These are phyloP conservation scores for Rhododendron henanense DNA, from an alignment of 148 eudicot species.

Conservation along the genomic window DNA sequence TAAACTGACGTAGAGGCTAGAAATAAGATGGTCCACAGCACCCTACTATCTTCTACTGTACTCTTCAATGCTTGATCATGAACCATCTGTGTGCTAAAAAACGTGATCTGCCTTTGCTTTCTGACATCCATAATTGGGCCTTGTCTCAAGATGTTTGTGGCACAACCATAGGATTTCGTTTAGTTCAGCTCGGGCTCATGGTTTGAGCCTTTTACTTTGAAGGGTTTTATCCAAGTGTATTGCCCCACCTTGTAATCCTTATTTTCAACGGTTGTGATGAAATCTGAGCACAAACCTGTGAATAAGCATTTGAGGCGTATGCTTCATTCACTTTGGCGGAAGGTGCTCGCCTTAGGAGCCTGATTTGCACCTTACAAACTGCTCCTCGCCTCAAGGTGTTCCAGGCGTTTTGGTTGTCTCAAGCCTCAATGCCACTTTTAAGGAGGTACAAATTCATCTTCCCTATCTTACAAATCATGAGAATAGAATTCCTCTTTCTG, in stretches of 20 bases:
- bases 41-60: too few species aligned
- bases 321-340: neutral
- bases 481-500: neutral
- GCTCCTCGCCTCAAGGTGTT: neutral
- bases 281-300: neutral
- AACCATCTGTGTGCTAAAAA: too few species aligned
- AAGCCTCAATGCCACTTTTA: neutral
- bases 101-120: too few species aligned
- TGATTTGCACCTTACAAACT: neutral
- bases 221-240: neutral
- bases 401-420: neutral
- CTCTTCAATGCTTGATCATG: too few species aligned
- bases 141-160: too few species aligned
- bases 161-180: too few species aligned
- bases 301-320: neutral
- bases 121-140: too few species aligned
- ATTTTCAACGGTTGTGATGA: neutral
- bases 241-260: too few species aligned
- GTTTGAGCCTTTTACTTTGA: neutral
- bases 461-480: neutral
- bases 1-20: too few species aligned
- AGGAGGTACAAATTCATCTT: neutral
- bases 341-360: neutral
- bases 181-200: neutral
- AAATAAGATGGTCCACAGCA: too few species aligned